These are phyloP conservation scores for Chondrus crispus DNA, from an alignment of 23 red algal genomes.

Conservation along the genomic window DNA sequence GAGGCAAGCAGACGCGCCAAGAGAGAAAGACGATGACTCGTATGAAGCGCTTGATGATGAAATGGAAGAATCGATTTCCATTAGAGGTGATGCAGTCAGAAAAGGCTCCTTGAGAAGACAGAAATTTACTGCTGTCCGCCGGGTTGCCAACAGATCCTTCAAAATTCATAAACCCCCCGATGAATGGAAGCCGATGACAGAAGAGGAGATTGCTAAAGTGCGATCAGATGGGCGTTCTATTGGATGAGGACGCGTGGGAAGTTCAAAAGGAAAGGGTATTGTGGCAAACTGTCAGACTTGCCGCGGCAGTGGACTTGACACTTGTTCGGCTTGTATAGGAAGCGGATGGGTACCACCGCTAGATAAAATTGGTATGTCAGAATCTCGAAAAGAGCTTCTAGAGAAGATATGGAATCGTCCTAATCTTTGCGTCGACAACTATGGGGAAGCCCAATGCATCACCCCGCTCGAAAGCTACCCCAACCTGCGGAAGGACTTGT, in stretches of 20 bases:
- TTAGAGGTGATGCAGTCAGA: neutral
- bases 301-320: constrained; percentile 1
- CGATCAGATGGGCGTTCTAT: neutral
- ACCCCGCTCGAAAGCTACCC: constrained; percentile 94
- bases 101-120: neutral
- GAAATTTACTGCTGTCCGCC: neutral
- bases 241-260: neutral
- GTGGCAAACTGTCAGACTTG: constrained; percentile 21
- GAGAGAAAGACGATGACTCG: too few relatives aligned
- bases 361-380: too few relatives aligned
- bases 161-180: neutral
- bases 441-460: constrained; percentile 85
- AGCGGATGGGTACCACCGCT: constrained; percentile 16
- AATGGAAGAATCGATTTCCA: neutral
- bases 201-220: constrained; percentile 15
- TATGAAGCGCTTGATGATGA: neutral
- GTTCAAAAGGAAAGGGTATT: neutral
- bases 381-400: neutral
- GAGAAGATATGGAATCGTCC: constrained; percentile 63
- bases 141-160: neutral
- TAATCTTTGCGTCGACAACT: constrained; percentile 86
- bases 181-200: constrained; percentile 4
- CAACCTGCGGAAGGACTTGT: constrained; percentile 72
- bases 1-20: too few relatives aligned
- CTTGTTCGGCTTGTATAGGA: constrained; percentile 25